These are phyloP conservation scores for Conticribra guillardii DNA, from an alignment of 108 stramenopile genomes.

Conservation along the genomic window DNA sequence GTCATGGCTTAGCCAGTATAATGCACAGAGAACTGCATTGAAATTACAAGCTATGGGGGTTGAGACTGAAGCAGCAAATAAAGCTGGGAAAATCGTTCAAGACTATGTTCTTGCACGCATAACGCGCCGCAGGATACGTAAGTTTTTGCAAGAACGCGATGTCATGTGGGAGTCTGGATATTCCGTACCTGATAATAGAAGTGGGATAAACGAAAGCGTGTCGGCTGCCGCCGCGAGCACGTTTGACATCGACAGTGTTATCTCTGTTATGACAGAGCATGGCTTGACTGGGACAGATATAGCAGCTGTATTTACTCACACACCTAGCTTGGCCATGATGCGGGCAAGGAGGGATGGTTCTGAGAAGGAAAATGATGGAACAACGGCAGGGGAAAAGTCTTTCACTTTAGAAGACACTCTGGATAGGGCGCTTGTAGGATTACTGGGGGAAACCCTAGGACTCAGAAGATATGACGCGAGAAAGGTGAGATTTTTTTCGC, in stretches of 20 bases:
- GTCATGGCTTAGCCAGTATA: constrained; percentile 66
- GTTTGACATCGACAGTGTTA: constrained; percentile 57
- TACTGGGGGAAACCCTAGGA: constrained; percentile 53
- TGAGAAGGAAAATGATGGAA: constrained; percentile 4
- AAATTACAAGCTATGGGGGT: constrained; percentile 54
- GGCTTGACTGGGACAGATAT: constrained; percentile 73
- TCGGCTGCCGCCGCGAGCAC: constrained; percentile 18
- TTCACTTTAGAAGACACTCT: constrained; percentile 61
- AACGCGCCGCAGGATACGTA: constrained; percentile 62
- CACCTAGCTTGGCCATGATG: constrained; percentile 74
- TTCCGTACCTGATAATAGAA: constrained; percentile 18
- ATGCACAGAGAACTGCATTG: constrained; percentile 56
- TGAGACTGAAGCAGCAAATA: constrained; percentile 42
- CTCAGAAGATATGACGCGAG: constrained; percentile 78
- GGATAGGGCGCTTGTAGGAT: constrained; percentile 47
- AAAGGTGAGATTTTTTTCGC: constrained; percentile 7
- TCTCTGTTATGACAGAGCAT: constrained; percentile 57
- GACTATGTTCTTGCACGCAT: constrained; percentile 57
- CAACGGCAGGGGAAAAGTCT: constrained; percentile 28
- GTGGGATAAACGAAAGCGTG: constrained; percentile 18
- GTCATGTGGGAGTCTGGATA: constrained; percentile 46
- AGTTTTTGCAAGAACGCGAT: constrained; percentile 73
- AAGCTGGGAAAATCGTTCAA: constrained; percentile 67
- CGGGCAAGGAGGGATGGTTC: constrained; percentile 37
- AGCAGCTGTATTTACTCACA: constrained; percentile 68